Evolutionary conservation across 1,284 basidiomycete genomes (phyloP), one percentile per base, ranked within the genome.

Genomic region (Cutaneotrichosporon sp.): DNA sequence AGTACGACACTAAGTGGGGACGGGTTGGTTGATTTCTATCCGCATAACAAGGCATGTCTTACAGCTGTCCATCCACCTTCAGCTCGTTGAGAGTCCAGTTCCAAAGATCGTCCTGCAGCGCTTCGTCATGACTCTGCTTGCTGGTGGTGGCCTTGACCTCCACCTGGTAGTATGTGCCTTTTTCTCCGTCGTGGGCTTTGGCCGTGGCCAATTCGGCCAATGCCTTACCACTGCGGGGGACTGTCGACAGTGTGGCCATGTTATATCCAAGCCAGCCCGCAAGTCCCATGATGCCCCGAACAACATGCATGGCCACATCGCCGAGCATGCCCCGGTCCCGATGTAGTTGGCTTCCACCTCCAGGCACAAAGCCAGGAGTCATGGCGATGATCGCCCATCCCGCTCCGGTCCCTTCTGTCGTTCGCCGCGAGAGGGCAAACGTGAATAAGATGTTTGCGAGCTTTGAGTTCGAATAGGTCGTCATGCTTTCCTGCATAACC

Each of bases 331-430:
- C 35, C 4, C 25, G 20, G n/a, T 44, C 33, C 2, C 35, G 26
- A 20, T 19, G 19, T 6, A 50, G 38, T 16, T 25, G 10, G 11
- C 24, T 41, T 7, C 47, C 47, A 12, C 47, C 47, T 16, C 46
- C 39, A 10, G 62, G 52, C 31, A 62, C 57, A 17, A 62, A 58
- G 4, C 62, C 62, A 3, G 62, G 62, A 11, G 61, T 61, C 34
- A 57, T 53, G 2, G 45, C 45, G 37, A 52, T 51, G 14, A 61
- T 49, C 20, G 34, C 42, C 62, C 62, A 64, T 16, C 46, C 51
- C 12, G 48, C 39, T 10, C 25, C 43, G 19, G 20, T 20, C 3
- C 29, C 29, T 2, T 25, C 22, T 2, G 20, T 16, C 10, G 33
- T 48, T 17, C 42, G 42, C 19, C 17, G 46, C 33, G 44, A 52